Evolutionary conservation across 164 flowering plant species (phyloP).

Genomic region (Annona cherimola): DNA sequence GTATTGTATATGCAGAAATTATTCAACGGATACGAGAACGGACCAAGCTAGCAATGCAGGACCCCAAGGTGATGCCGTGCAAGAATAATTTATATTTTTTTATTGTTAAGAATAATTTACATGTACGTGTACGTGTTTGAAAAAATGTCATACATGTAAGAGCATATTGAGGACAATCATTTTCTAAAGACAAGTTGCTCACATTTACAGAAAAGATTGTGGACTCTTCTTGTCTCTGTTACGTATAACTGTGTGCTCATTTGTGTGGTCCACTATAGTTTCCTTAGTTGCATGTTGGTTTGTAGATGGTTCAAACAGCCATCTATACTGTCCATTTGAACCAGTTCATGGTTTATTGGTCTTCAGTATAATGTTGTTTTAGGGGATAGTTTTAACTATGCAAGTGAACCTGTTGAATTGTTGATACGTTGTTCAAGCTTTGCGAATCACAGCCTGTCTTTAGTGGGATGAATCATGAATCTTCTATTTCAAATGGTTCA

Average conservation of each 20-base stretch:
- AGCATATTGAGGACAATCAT: background rate
- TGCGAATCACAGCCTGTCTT: too few relatives aligned
- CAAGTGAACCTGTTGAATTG: too few relatives aligned
- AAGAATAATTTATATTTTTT: conserved; percentile 26
- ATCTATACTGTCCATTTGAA: background rate
- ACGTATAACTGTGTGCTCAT: too few relatives aligned
- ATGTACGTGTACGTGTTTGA: background rate
- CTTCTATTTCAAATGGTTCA: too few relatives aligned
- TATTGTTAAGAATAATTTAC: conserved; percentile 3
- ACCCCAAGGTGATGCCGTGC: conserved; percentile 40
- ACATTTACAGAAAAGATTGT: too few relatives aligned
- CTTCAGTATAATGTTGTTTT: background rate
- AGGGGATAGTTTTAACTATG: too few relatives aligned
- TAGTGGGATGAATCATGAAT: too few relatives aligned
- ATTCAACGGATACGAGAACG: conserved; percentile 44
- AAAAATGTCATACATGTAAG: background rate
- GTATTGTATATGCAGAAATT: conserved; percentile 60
- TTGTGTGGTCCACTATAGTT: background rate
- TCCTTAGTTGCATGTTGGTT: background rate
- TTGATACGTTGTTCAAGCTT: too few relatives aligned
- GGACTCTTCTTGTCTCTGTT: too few relatives aligned
- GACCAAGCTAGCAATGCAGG: conserved; percentile 32
- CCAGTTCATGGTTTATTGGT: background rate
- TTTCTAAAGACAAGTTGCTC: background rate
- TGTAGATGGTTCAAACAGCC: background rate